Base-by-base conservation (phyloP, 2,329 filamentous ascomycete genomes). In the Fusarium solani-melongenae region DNA sequence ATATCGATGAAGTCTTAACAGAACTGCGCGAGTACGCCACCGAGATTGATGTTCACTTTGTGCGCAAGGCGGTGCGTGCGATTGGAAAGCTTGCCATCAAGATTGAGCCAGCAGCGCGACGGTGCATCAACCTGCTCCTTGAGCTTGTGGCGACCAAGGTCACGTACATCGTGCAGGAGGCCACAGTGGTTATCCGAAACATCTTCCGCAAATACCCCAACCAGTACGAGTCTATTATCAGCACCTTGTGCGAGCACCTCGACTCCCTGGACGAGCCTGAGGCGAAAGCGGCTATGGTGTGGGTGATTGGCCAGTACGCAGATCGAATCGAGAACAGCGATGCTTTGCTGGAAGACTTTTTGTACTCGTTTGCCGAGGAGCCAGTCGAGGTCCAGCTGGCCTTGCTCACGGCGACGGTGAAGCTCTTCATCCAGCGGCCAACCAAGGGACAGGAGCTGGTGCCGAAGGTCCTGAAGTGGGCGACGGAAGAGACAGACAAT, bases 191-290 rank as follows among this genome's bases (percentile, higher is more conserved):
- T 29, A 99, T 99, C 80, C 93, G 95, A 75, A 99, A 99, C 82
- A 99, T 99, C 79, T 99, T 99, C 89, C 92, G 96, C 76, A 98
- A 98, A 84, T 99, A 99, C 79, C 96, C 96, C 10, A 98, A 99
- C 81, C 94, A 98, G 81, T 99, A 99, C 83, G 96, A 99, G 83
- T 96, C 93, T 70, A 98, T 99, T 82, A 99, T 99, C 79, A 92
- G 94, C 59, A 97, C 95, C 1, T 88, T 99, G 0, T 98, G 97
- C 84, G 95, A 98, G 81, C 96, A 99, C 78, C 90, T 99, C 27
- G 96, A 99, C 83, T 97, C 95, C 5, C 86, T 99, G 57, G 96
- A 99, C 81, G 96, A 99, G 82, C 96, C 96, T 3, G 96, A 99
- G 83, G 96, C 96, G 53, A 99, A 99, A 82, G 95, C 96, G 2